Evolutionary conservation across 2,329 filamentous ascomycete species (phyloP), one percentile per base, ranked within the genome.

Genomic region (Elsinoe ampelina): DNA sequence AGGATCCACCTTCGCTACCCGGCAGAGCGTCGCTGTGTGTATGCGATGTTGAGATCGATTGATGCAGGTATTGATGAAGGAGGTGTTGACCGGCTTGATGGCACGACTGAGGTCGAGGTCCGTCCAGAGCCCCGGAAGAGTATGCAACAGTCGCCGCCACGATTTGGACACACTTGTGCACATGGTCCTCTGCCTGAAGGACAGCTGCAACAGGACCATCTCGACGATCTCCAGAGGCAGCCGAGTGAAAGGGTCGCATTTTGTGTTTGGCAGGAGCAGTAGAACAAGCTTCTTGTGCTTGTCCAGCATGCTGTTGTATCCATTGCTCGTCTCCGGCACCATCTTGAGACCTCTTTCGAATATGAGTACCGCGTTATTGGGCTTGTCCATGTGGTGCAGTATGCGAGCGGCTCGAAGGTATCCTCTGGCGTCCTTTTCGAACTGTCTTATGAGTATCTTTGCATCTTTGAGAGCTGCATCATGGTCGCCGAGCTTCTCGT

Each of bases 291-390:
- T 76, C 57, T 75, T 70, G 57, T 78, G 75, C n/a, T 76, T 63
- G 47, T 63, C 61, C 38, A 67, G 57, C 39, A 36, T 52, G 39
- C n/a, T 20, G 15, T 13, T n/a, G 13, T 47, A 34, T 47, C 26
- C 34, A 26, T 6, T 19, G 20, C 22, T 22, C 34, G 54, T 52
- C 7, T 58, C 35, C 26, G 54, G 45, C 60, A 65, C 62, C 61
- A 68, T 73, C 59, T 77, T 78, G 61, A 84, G 68, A n/a, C 79
- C 82, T 63, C 80, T 77, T 22, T 75, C 72, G 66, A 83, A 84
- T 20, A 83, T 75, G 10, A 76, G 73, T 11, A 80, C 63, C 5
- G 82, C 82, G 20, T 74, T 75, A n/a, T 75, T 72, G 2, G 70
- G 65, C 63, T 79, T 81, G 10, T 73, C 71, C 68, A 77, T 75